Percentiles rank a stretch among this genome's conserved stretches.
Evolutionary conservation across 768 basidiomycete genomes (phyloP).

Genomic region (Chiua virens): DNA sequence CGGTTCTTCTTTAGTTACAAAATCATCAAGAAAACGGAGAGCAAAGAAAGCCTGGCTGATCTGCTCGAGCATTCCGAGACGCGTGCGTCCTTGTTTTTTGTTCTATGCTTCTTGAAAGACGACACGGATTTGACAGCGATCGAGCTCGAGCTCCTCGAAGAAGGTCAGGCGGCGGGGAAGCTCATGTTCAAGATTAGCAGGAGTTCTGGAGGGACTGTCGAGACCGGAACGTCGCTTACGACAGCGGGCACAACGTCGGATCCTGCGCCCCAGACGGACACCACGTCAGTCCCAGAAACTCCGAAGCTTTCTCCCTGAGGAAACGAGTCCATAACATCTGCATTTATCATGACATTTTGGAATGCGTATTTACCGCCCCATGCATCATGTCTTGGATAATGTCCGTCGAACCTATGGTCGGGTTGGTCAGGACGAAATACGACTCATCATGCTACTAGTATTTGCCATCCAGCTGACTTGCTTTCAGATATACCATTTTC

Average conservation of each 20-base stretch:
- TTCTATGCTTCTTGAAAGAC: no score
- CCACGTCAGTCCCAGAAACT: slow-evolving; percentile 3
- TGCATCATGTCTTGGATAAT: slow-evolving; percentile 10
- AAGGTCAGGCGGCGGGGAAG: slow-evolving; percentile 31
- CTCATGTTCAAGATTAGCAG: slow-evolving; percentile 28
- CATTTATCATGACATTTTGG: slow-evolving; percentile 1
- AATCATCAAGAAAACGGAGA: slow-evolving; percentile 35
- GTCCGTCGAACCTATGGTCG: background rate
- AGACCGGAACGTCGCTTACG: slow-evolving; percentile 1
- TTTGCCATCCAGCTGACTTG: background rate
- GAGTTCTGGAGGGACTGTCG: slow-evolving; percentile 3
- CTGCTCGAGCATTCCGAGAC: slow-evolving; percentile 31
- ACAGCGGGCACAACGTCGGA: background rate
- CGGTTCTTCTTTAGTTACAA: slow-evolving; percentile 34
- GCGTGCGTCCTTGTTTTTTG: slow-evolving; percentile 15
- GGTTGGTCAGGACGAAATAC: background rate
- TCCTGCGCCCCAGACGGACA: background rate
- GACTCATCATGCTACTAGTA: background rate
- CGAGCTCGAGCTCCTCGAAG: slow-evolving; percentile 32
- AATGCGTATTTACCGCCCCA: background rate
- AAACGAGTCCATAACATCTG: background rate
- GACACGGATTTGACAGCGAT: slow-evolving; percentile 14
- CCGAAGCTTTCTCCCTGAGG: slow-evolving; percentile 4
- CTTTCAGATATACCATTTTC: slow-evolving; percentile 11
- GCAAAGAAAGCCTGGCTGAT: slow-evolving; percentile 31